These are phyloP conservation scores for Amaranthus palmeri DNA, from an alignment of 148 eudicot species.

Conservation along the genomic window DNA sequence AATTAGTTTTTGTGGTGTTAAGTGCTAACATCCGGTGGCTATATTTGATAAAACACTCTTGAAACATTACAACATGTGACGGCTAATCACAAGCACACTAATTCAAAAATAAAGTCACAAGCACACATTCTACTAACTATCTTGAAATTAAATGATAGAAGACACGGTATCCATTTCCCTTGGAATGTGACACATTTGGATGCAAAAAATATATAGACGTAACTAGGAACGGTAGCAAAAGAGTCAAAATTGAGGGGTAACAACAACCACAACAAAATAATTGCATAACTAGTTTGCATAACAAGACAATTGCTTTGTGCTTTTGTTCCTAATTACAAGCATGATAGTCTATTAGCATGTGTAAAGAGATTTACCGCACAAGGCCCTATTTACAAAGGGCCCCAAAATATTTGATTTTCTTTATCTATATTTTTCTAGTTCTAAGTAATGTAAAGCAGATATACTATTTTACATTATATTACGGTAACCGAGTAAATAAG, in stretches of 20 bases:
- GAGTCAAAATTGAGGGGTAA: constrained; percentile 12
- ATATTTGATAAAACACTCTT: not conserved
- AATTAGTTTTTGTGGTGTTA: not conserved
- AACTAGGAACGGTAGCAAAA: constrained; percentile 17
- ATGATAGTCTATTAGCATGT: no score
- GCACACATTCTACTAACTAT: not conserved
- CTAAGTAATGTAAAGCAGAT: no score
- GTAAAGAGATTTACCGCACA: no score
- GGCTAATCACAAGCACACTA: constrained; percentile 2
- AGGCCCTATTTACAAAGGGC: no score
- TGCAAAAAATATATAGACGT: not conserved
- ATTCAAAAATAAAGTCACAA: not conserved
- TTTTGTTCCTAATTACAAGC: no score
- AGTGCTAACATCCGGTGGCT: not conserved
- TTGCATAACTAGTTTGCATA: constrained; percentile 16
- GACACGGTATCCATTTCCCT: constrained; percentile 5
- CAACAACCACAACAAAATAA: not conserved
- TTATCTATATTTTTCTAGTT: no score
- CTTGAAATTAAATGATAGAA: constrained; percentile 12
- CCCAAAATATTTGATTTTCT: no score
- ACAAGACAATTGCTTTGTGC: constrained; percentile 19
- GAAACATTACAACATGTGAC: not conserved
- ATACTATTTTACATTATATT: no score
- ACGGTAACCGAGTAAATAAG: no score
- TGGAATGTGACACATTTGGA: constrained; percentile 10